Base-by-base conservation (phyloP, 805 yeast species). In the Suhomyces kilbournensis region DNA sequence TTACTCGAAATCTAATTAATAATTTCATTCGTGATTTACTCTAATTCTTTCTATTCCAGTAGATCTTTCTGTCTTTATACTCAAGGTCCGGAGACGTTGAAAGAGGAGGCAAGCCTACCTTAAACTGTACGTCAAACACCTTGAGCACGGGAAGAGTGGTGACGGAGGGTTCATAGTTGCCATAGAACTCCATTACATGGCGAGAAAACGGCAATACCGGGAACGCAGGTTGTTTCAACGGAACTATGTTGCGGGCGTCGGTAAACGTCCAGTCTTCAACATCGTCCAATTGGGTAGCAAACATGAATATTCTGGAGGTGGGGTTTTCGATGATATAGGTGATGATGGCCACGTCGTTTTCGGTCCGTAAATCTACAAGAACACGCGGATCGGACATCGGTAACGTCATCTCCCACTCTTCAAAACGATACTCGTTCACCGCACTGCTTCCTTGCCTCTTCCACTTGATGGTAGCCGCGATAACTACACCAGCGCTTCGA, bases 311-410 rank as follows among this genome's bases (percentile, higher is more conserved):
- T 44, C 86, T 74, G 2, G 86, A 76, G 0, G 96, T 86, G 12
- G 96, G 91, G 61, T 89, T 89, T 62, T 89, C 96, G 47, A 89
- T 61, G 48, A 76, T 74, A 62, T 81, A 88, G 12, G 62, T 71
- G 44, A 82, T 63, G 43, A 62, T 66, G 14, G 73, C 57, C 1
- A 53, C 55, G 2, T 46, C 54, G 1, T 54, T 57, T 40, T 53
- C 63, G 12, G 39, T 34, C 7, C 54, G 57, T 3, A 74, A 62
- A n/a, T 65, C 68, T 3, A 85, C 72, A 30, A 88, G 65, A 2
- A 85, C 83, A 48, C 94, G 66, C 3, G 94, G 93, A 60, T 88
- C 93, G 52, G 83, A 74, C 47, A 85, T 72, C 2, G 92, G 88
- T 17, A 88, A 61, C 1, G 75, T 65, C 2, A 84, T 71, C 48